phyloP scores from a whole-genome alignment of 441 rosid genomes.

The Jatropha podagrica region DNA sequence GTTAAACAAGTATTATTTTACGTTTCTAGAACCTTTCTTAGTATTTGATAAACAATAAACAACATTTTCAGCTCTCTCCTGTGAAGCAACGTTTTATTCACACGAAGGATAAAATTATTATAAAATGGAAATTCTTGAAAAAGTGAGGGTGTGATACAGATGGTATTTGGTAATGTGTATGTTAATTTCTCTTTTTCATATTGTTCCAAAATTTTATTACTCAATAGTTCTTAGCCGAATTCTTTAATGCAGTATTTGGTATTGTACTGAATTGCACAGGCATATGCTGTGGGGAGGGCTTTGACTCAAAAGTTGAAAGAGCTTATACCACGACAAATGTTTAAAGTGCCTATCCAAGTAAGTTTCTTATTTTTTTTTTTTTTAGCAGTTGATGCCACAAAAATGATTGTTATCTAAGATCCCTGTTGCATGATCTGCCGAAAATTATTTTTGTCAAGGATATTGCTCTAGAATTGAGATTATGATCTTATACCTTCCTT shows the following conservation, averaged over 20 bases:
- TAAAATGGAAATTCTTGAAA: neutral
- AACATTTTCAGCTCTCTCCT: neutral
- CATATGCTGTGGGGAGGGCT: slow-evolving; percentile 92
- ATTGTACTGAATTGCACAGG: slow-evolving; percentile 43
- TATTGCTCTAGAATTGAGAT: neutral
- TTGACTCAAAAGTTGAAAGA: slow-evolving; percentile 93
- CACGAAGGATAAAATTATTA: neutral
- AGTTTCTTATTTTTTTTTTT: slow-evolving; percentile 20
- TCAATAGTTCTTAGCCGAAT: neutral
- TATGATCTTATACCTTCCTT: neutral
- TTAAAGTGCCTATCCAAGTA: slow-evolving; percentile 98
- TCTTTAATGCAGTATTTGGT: neutral
- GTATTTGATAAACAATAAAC: neutral
- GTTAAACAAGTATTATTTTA: neutral
- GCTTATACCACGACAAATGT: slow-evolving; percentile 98
- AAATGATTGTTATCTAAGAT: neutral
- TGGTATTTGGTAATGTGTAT: neutral
- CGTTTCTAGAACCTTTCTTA: neutral
- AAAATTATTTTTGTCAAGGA: neutral
- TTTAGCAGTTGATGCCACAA: neutral
- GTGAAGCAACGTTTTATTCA: neutral
- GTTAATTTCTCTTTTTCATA: neutral
- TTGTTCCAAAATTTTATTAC: neutral
- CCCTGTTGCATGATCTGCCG: neutral
- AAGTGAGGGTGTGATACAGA: neutral